Base-by-base conservation (phyloP, 768 basidiomycete species). In the Wakefieldia striispora region DNA sequence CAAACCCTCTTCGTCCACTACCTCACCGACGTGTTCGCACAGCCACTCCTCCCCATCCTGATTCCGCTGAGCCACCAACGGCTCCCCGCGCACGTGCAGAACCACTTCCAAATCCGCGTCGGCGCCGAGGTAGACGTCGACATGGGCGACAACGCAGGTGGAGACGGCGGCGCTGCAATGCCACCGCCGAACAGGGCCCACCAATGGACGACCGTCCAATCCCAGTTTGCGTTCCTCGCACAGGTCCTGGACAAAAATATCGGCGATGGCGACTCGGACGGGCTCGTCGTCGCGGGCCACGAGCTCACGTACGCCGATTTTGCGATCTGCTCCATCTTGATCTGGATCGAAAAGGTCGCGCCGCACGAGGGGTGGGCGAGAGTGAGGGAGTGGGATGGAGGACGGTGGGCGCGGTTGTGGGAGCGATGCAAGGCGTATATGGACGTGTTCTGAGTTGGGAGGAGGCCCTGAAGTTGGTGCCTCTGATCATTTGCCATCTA, bases 281-380 rank as follows among this genome's bases (percentile, higher is more conserved):
- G 83, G 2, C 69, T 79, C 10, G 82, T 87, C 29, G 80, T 70
- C 14, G 82, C 81, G 75, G 87, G 86, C 4, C 70, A 74, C 31
- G 81, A 85, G 17, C 73, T 88, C 43, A 80, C 79, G 10, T 87
- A 88, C 55, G 84, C 84, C 2, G 87, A 89, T 56, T 88, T 89
- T 60, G 81, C 84, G 5, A 66, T 90, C 19, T 86, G 84, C 55
- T 79, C 87, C 0, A 76, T 86, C 16, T 66, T 89, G 36, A 77
- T 88, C 40, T 90, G 85, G 86, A 82, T 88, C 36, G 81, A 88
- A 62, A 73, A 79, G 41, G 80, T 88, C 61, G 79, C 84, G 4
- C 76, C 83, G n/a, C 81, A 84, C 48, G 84, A 88, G 54, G 84
- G 83, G 13, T 90, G 87, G 87, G 70, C 75, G 20, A 70, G 81